These are phyloP conservation scores for Beverwykella pulmonaria DNA, from an alignment of 495 filamentous ascomycete genomes.

Conservation along the genomic window DNA sequence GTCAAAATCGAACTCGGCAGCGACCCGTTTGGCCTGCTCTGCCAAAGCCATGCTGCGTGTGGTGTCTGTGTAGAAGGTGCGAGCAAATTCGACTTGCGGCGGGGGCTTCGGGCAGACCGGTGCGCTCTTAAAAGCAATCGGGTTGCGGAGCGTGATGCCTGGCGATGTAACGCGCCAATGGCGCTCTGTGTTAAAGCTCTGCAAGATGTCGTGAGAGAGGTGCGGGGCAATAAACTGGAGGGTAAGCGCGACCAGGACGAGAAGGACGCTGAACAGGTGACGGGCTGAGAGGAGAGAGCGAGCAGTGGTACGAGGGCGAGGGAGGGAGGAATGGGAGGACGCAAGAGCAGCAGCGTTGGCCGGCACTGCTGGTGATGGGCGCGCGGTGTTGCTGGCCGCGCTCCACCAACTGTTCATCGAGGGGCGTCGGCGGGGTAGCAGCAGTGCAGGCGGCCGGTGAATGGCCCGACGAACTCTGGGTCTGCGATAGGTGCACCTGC, in stretches of 20 bases:
- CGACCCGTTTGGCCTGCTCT: slow-evolving; percentile 75
- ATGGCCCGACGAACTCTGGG: background rate
- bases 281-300: slow-evolving; percentile 3
- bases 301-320: slow-evolving; percentile 12
- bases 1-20: slow-evolving; percentile 82
- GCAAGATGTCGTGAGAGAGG: slow-evolving; percentile 24
- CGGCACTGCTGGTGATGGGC: background rate
- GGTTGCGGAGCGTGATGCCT: slow-evolving; percentile 11
- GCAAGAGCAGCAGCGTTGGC: slow-evolving; percentile 17
- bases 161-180: slow-evolving; percentile 30
- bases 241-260: slow-evolving; percentile 21
- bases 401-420: slow-evolving; percentile 22
- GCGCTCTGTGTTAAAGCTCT: slow-evolving; percentile 14
- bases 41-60: slow-evolving; percentile 57
- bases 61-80: slow-evolving; percentile 34
- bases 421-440: background rate
- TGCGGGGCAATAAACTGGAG: slow-evolving; percentile 37
- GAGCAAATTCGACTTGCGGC: slow-evolving; percentile 25
- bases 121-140: slow-evolving; percentile 12
- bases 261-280: slow-evolving; percentile 23
- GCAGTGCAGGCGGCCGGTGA: background rate
- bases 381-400: background rate
- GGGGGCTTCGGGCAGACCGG: slow-evolving; percentile 24
- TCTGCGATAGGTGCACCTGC: background rate
- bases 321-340: slow-evolving; percentile 2